These are phyloP conservation scores for Ananas comosus DNA, from an alignment of 176 grass and related monocot genomes.

Conservation along the genomic window DNA sequence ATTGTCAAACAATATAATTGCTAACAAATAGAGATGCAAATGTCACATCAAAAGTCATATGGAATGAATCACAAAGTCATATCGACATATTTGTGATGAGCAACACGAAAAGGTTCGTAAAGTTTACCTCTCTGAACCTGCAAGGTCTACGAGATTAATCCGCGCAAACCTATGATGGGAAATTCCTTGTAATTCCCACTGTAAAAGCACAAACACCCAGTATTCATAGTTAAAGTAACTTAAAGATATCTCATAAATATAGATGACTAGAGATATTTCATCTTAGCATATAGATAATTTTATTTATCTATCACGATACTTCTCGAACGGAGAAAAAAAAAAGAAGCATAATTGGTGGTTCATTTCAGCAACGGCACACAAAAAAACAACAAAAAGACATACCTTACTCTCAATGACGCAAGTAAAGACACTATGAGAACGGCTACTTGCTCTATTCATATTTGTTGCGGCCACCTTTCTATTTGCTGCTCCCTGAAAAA, in stretches of 20 bases:
- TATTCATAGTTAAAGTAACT: slow-evolving; percentile 1
- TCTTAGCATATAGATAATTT: slow-evolving; percentile 8
- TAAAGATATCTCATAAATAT: background rate
- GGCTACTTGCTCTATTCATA: slow-evolving; percentile 96
- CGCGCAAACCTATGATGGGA: slow-evolving; percentile 82
- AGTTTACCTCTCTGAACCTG: slow-evolving; percentile 88
- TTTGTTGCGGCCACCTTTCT: slow-evolving; percentile 96
- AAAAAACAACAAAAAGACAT: slow-evolving; percentile 17
- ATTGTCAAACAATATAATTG: too few relatives aligned
- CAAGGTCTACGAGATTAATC: slow-evolving; percentile 96
- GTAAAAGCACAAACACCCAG: slow-evolving; percentile 15
- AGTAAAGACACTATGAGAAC: slow-evolving; percentile 98
- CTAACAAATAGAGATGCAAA: too few relatives aligned
- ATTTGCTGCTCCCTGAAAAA: slow-evolving; percentile 75
- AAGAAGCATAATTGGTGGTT: background rate
- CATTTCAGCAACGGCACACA: slow-evolving; percentile 10
- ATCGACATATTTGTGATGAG: too few relatives aligned
- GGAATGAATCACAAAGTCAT: too few relatives aligned
- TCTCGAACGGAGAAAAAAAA: background rate
- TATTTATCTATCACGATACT: too few relatives aligned
- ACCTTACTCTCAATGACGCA: slow-evolving; percentile 99
- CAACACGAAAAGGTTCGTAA: background rate
- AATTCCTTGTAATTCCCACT: slow-evolving; percentile 98
- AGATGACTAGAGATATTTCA: background rate
- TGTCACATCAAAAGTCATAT: too few relatives aligned